Evolutionary conservation across 305 asterid species (phyloP), one percentile per base, ranked within the genome.

Genomic region (Petunia hybrid): DNA sequence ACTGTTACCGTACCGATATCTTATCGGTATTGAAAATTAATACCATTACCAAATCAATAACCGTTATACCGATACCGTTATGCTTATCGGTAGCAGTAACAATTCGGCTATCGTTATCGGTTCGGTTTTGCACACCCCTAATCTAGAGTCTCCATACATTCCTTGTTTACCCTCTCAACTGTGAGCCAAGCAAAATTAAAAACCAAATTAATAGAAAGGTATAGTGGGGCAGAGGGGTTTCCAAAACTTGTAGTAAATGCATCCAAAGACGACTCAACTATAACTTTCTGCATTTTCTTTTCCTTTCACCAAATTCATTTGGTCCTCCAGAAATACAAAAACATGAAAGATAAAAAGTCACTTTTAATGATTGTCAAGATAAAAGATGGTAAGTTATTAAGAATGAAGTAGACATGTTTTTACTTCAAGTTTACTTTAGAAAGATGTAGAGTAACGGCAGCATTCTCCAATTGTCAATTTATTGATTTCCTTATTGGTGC

Each of bases 261-360:
- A 22, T 22, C 31, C 31, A 22, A 22, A 56, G 40, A 61, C 31
- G 40, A 14, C 5, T 61, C n/a, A 35, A 62, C 42, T 35, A 61
- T 40, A 31, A 13, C 9, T 61, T 5, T 8, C 66, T 62, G 68
- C 42, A 62, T 62, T 7, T 62, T 62, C 40, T n/a, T n/a, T 3
- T 57, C n/a, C 31, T 61, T 22, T 22, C 39, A 60, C 66, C 66
- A 60, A 60, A 62, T 40, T 7, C 66, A 61, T 31, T 61, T 16
- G 66, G 40, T 7, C 66, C 7, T 39, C 13, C 38, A 60, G 4
- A 16, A 59, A 36, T 16, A 60, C 39, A 31, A 61, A 8, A 7
- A 61, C 31, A 61, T 16, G 65, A 60, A 60, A 60, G 66, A 61
- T 22, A 31, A 12, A 61, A 61, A 61, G 66, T 31, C 66, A 61